Percentiles rank a stretch among this genome's conserved stretches.
These are phyloP conservation scores for Chytriomyces hyalinus DNA, from an alignment of 192 early-diverging fungal species.

Conservation along the genomic window DNA sequence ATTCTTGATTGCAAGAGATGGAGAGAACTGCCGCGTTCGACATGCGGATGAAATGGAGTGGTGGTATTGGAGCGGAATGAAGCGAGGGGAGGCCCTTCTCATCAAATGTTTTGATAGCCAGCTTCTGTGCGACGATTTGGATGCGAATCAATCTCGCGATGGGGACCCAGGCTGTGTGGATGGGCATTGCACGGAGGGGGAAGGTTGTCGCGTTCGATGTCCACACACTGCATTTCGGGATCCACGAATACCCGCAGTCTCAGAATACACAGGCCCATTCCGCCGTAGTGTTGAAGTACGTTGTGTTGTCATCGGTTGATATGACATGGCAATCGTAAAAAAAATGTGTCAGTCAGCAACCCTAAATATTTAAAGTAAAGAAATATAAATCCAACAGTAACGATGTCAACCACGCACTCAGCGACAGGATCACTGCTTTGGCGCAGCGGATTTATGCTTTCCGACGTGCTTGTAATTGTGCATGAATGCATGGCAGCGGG, in stretches of 20 bases:
- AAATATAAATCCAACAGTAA: too few species aligned
- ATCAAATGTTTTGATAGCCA: slow-evolving; percentile 14
- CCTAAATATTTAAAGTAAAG: too few species aligned
- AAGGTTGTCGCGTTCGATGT: not conserved
- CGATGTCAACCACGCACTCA: too few species aligned
- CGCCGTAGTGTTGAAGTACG: not conserved
- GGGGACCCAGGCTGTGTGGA: too few species aligned
- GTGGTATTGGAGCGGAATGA: slow-evolving; percentile 12
- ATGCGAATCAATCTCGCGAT: too few species aligned
- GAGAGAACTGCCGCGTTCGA: not conserved
- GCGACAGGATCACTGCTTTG: not conserved
- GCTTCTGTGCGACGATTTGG: not conserved
- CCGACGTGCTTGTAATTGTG: not conserved
- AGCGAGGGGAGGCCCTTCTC: not conserved
- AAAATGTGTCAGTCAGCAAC: too few species aligned
- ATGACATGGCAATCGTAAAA: too few species aligned
- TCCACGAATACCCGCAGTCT: not conserved
- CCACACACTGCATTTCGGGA: not conserved
- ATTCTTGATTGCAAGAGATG: not conserved
- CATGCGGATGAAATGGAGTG: not conserved
- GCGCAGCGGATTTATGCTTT: not conserved
- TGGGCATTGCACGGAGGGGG: not conserved
- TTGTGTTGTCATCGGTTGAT: not conserved
- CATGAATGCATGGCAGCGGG: not conserved
- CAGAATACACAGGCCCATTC: not conserved